Evolutionary conservation across 805 yeast species (phyloP).

Genomic region (Lachancea fermentati): DNA sequence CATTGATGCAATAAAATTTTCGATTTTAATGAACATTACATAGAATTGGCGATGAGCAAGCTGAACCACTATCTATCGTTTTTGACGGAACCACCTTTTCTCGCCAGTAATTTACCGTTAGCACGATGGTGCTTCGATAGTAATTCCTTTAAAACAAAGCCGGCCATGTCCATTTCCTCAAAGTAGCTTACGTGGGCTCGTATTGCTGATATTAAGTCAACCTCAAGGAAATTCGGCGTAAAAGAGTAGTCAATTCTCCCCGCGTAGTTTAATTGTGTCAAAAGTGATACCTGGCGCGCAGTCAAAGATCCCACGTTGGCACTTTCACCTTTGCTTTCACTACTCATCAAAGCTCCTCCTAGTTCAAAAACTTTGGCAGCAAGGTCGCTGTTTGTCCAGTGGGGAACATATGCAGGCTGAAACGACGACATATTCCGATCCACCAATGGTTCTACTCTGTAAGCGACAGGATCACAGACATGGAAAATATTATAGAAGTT

Average conservation of each 20-base stretch:
- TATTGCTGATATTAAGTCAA: slow-evolving; percentile 72
- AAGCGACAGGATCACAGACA: slow-evolving; percentile 88
- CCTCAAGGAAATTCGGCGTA: slow-evolving; percentile 72
- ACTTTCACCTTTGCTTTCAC: slow-evolving; percentile 16
- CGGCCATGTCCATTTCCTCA: slow-evolving; percentile 80
- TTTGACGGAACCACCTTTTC: background rate
- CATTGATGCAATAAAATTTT: no score
- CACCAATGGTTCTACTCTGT: slow-evolving; percentile 82
- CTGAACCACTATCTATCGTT: background rate
- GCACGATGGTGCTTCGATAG: slow-evolving; percentile 9
- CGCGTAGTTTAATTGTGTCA: slow-evolving; percentile 52
- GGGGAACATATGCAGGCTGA: slow-evolving; percentile 25
- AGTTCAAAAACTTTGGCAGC: slow-evolving; percentile 26
- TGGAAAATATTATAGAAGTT: slow-evolving; percentile 81
- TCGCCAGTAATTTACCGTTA: slow-evolving; percentile 3
- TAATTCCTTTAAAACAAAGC: slow-evolving; percentile 64
- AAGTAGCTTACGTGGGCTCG: slow-evolving; percentile 87
- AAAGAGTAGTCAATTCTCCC: slow-evolving; percentile 81
- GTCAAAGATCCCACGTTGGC: slow-evolving; percentile 21
- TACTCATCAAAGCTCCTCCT: slow-evolving; percentile 18
- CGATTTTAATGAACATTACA: no score
- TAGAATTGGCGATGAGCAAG: background rate
- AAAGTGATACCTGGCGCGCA: slow-evolving; percentile 30
- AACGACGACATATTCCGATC: slow-evolving; percentile 20
- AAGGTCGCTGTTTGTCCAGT: slow-evolving; percentile 23